Evolutionary conservation across 2,329 filamentous ascomycete species (phyloP).

Genomic region (Trichoderma gracile): DNA sequence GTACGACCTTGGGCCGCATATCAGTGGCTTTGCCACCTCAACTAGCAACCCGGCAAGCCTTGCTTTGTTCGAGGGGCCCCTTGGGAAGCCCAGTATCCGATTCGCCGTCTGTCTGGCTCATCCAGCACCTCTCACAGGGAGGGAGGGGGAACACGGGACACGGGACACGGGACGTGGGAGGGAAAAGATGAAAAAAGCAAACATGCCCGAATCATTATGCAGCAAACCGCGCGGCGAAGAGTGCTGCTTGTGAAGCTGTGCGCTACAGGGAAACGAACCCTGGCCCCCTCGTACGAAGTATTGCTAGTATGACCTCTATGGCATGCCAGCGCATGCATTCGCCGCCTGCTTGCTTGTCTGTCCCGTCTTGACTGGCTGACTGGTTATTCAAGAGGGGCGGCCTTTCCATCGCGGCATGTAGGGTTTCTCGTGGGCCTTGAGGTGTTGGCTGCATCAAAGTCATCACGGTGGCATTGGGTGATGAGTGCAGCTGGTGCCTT

Average conservation of each 20-base stretch:
- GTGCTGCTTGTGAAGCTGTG: neutral
- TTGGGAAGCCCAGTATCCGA: conserved; percentile 1
- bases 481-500: neutral
- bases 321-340: conserved; percentile 1
- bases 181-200: neutral
- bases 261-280: neutral
- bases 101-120: neutral
- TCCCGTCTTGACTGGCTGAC: neutral
- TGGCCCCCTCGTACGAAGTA: neutral
- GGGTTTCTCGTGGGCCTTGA: neutral
- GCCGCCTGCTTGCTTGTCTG: neutral
- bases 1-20: conserved; percentile 16
- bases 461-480: neutral
- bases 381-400: too few relatives aligned
- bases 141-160: neutral
- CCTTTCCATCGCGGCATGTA: neutral
- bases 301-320: neutral
- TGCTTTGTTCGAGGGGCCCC: neutral
- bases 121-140: neutral
- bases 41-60: neutral
- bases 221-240: neutral
- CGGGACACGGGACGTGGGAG: neutral
- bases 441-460: neutral
- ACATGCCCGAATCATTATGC: neutral
- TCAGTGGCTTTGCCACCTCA: conserved; percentile 7